Percentiles rank a stretch among this genome's conserved stretches.
Conservation (phyloP, 116 monocot species). For the Phalaenopsis hybrid region DNA sequence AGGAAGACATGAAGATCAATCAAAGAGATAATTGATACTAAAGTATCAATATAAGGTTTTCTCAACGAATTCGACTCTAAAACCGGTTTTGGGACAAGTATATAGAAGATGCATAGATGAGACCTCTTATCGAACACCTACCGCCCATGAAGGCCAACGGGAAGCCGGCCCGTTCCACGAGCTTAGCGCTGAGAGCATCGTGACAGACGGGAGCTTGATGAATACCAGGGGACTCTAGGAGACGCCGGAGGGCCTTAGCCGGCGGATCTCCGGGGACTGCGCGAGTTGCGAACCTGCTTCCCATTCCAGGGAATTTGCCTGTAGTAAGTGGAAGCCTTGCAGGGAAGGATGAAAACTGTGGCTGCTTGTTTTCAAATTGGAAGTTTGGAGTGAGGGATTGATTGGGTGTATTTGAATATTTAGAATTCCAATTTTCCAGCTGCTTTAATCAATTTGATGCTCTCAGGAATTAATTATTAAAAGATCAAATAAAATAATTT, state of each 20-base stretch:
- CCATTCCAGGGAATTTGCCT: conserved; percentile 2
- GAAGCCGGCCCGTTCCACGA: conserved; percentile 84
- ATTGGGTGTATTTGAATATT: no score
- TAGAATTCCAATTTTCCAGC: no score
- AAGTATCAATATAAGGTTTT: neutral
- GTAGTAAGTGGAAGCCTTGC: neutral
- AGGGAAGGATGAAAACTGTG: neutral
- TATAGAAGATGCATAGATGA: conserved; percentile 6
- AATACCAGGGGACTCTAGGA: conserved; percentile 65
- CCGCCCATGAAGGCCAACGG: conserved; percentile 82
- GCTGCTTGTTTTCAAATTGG: neutral
- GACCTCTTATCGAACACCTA: conserved; percentile 32
- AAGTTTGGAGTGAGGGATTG: neutral
- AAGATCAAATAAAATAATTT: no score
- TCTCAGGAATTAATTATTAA: no score
- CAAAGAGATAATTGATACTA: neutral
- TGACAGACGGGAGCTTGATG: conserved; percentile 84
- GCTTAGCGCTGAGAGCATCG: conserved; percentile 78
- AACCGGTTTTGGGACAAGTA: neutral
- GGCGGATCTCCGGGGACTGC: conserved; percentile 26
- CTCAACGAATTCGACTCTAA: neutral
- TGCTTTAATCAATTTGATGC: no score
- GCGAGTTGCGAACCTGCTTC: neutral
- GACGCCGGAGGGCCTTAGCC: conserved; percentile 43
- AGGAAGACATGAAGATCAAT: neutral